Conservation (phyloP, 177 flowering plant species). For the Tripterygium wilfordii region DNA sequence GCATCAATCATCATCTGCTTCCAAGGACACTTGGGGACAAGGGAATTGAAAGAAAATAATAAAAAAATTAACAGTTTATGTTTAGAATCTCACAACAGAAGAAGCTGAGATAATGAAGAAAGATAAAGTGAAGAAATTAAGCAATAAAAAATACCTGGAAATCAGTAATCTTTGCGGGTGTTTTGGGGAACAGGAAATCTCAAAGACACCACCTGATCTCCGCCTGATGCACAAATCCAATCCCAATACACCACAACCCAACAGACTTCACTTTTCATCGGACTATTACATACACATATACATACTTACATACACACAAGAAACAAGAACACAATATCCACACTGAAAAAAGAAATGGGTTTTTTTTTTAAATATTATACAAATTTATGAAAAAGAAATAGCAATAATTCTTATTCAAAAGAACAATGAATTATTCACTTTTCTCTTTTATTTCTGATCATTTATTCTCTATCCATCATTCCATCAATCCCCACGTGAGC, state of each 20-base stretch:
- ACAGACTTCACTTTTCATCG: constrained; percentile 11
- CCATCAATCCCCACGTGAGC: constrained; percentile 51
- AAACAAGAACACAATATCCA: not conserved
- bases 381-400: not conserved
- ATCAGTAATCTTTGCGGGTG: constrained; percentile 33
- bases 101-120: too few species aligned
- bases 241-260: constrained; percentile 19
- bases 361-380: not conserved
- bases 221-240: constrained; percentile 33
- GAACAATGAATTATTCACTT: too few species aligned
- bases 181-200: constrained; percentile 53
- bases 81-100: too few species aligned
- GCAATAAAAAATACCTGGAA: constrained; percentile 38
- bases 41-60: too few species aligned
- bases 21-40: too few species aligned
- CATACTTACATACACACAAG: not conserved
- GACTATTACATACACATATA: too few species aligned
- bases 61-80: too few species aligned
- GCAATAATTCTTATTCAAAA: not conserved
- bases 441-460: too few species aligned
- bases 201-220: constrained; percentile 47
- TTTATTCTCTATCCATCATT: constrained; percentile 23
- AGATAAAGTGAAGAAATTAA: constrained; percentile 1
- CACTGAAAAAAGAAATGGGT: too few species aligned
- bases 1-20: too few species aligned